phyloP scores from a whole-genome alignment of 371 early-diverging fungal genomes.

The Mucor sp. region DNA sequence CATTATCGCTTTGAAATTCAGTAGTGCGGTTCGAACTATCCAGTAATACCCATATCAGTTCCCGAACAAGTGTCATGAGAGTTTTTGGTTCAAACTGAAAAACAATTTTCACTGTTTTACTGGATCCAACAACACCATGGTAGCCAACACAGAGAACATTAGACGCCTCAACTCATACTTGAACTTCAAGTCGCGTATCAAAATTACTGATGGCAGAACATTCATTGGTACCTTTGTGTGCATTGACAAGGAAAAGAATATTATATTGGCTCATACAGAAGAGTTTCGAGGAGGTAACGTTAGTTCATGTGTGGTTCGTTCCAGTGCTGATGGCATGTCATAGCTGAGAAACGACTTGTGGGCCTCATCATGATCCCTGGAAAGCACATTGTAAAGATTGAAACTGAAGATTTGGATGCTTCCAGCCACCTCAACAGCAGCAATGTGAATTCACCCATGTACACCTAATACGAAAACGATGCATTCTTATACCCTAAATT shows the following conservation, averaged over 20 bases:
- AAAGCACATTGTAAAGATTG: conserved; percentile 70
- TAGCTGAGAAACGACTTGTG: conserved; percentile 71
- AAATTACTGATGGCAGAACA: conserved; percentile 74
- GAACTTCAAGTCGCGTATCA: conserved; percentile 65
- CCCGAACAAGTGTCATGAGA: neutral
- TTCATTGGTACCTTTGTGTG: conserved; percentile 84
- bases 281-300: conserved; percentile 65
- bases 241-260: conserved; percentile 78
- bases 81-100: neutral
- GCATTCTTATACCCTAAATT: neutral
- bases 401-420: conserved; percentile 62
- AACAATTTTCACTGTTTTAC: neutral
- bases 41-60: no score
- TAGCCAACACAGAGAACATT: conserved; percentile 46
- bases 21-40: no score
- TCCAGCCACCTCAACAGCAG: neutral
- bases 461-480: conserved; percentile 18
- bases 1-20: no score
- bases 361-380: conserved; percentile 91
- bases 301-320: neutral
- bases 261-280: conserved; percentile 76
- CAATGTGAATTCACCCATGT: conserved; percentile 1
- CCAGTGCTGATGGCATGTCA: neutral
- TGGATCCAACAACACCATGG: neutral
- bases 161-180: conserved; percentile 57